Evolutionary conservation across 768 basidiomycete genomes (phyloP).

Genomic region (Trametes cingulata): DNA sequence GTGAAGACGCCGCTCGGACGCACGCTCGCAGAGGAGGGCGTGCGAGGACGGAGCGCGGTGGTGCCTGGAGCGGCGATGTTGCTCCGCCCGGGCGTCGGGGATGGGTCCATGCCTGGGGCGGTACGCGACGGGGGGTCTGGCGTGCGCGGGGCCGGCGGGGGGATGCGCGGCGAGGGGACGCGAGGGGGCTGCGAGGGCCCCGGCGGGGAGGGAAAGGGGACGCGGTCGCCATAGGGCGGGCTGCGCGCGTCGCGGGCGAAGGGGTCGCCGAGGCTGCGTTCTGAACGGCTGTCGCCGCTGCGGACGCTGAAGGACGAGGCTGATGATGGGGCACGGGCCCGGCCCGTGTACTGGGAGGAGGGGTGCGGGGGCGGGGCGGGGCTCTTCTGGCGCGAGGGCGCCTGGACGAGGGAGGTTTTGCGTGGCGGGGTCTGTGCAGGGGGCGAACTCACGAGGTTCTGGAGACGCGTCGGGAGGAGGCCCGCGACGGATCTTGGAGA

Average conservation of each 20-base stretch:
- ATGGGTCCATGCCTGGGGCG: constrained; percentile 18
- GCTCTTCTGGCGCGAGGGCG: constrained; percentile 23
- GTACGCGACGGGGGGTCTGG: constrained; percentile 19
- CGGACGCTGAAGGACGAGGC: constrained; percentile 21
- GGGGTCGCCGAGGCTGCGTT: constrained; percentile 25
- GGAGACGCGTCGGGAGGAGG: constrained; percentile 52
- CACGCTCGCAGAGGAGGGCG: constrained; percentile 18
- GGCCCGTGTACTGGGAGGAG: neutral
- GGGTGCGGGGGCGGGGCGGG: constrained; percentile 9
- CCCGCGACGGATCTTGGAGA: constrained; percentile 44
- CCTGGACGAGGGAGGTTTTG: constrained; percentile 8
- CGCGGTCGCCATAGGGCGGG: constrained; percentile 11
- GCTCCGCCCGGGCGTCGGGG: constrained; percentile 17
- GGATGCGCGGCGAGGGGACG: constrained; percentile 11
- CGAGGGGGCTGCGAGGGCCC: constrained; percentile 16
- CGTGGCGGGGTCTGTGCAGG: constrained; percentile 14
- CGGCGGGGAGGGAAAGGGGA: constrained; percentile 23
- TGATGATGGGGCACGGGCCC: constrained; percentile 27
- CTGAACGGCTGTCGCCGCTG: constrained; percentile 18
- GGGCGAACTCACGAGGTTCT: constrained; percentile 40
- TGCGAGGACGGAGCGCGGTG: constrained; percentile 12
- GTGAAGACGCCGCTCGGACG: constrained; percentile 5
- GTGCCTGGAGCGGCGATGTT: constrained; percentile 8
- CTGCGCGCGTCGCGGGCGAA: constrained; percentile 8
- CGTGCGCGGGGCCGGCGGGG: constrained; percentile 12